Evolutionary conservation across 2,329 filamentous ascomycete genomes (phyloP), one percentile per base, ranked within the genome.

Genomic region (Thielaviopsis euricoi): DNA sequence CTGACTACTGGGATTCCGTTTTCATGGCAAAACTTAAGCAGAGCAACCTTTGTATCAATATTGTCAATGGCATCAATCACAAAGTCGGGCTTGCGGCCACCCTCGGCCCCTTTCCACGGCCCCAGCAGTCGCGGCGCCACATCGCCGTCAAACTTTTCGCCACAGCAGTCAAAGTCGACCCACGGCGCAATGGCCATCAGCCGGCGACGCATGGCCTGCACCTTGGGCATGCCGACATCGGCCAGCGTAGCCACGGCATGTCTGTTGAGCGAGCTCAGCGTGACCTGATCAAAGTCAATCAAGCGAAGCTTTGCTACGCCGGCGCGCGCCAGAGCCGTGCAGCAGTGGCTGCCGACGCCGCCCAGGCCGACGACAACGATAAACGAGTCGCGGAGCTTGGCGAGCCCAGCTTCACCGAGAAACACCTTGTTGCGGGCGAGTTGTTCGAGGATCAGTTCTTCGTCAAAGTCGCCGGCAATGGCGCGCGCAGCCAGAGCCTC

Each of bases 31-130:
- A 94, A 95, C 65, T 89, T 83, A 48, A 98, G 76, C 57, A 98
- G 74, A 19, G 85, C 86, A 2, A 98, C 91, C 73, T 98, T 98
- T 57, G 89, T 95, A 55, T 95, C 88, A 62, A 98, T 97, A 67
- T 98, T 97, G 70, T 98, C 93, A 63, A 98, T 98, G 22, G 91
- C 94, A 70, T 98, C 93, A 40, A 98, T 81, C n/a, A 98, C 82
- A 66, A 85, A 98, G 65, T 91, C 85, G 1, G 90, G 89, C 64
- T 77, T 77, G 66, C 78, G 79, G 4, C 40, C n/a, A n/a, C n/a
- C 49, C 48, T 33, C 29, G 29, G 48, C 52, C 49, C 72, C 73
- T 26, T 74, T 71, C 83, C 88, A 89, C 0, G 80, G 74, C 0
- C 73, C 80, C 49, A 98, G 73, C 62, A 96, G 73, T 12, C 71